Base-by-base conservation (phyloP, 2,329 filamentous ascomycete species). In the Penicillium italicum region DNA sequence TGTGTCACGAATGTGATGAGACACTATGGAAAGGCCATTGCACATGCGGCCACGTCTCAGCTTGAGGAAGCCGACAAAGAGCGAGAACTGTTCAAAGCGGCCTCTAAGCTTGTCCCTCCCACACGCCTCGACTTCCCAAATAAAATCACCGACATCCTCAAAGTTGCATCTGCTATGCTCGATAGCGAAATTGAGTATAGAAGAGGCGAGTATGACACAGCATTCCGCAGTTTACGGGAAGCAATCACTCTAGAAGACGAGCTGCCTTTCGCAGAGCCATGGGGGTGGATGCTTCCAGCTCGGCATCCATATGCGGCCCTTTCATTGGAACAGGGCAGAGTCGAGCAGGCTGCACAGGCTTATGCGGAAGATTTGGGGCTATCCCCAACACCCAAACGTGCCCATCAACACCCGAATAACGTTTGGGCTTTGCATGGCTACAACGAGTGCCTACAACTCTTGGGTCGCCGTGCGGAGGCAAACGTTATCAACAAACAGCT, bases 261-360 rank as follows among this genome's bases (percentile, higher is more conserved):
- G 0, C 76, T 91, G 20, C 83, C 83, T 0, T 90, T 88, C 58
- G 84, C 86, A 30, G 88, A 91, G 67, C 88, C 88, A 0, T 89
- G 86, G 86, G 85, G 85, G 0, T 90, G 87, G 87, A 90, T 90
- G 87, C 85, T 88, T 65, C 87, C 87, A 0, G 82, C 83, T 0
- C 76, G 86, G 1, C 88, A 90, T 69, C 86, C 87, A 0, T 86
- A 85, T 51, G 87, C 84, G 1, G 87, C 87, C 0, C 74, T 91
- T 1, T 70, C 88, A 16, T 74, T 89, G 16, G 88, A 90, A 64
- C 86, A 88, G 64, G 83, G 81, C 0, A 73, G 72, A 5, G 71
- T 81, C 1, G 76, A 80, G 11, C 75, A 86, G 49, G 85, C 85
- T 0, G 71, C 78, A 2, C 73, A 66, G 0, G 79, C 83, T 0